Evolutionary conservation across 768 basidiomycete species (phyloP).

Genomic region (Boletus vinaceobasis): DNA sequence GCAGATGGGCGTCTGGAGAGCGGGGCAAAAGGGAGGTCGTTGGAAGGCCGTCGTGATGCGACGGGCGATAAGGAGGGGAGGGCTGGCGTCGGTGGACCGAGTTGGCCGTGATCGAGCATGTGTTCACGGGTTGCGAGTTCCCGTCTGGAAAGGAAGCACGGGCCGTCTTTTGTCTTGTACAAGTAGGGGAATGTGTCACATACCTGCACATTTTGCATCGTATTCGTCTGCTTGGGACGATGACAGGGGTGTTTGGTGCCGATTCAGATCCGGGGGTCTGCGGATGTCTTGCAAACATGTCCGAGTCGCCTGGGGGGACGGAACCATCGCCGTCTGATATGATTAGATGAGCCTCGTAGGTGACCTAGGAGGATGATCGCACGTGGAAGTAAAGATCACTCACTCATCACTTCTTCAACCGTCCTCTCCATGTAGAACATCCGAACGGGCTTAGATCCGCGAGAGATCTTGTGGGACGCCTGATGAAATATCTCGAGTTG

Average conservation of each 20-base stretch:
- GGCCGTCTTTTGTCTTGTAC: background rate
- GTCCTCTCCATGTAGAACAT: slow-evolving; percentile 83
- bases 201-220: slow-evolving; percentile 92
- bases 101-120: slow-evolving; percentile 86
- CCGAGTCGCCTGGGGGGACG: slow-evolving; percentile 42
- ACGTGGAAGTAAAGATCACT: slow-evolving; percentile 26
- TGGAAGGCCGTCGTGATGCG: slow-evolving; percentile 43
- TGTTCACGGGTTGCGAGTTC: slow-evolving; percentile 89
- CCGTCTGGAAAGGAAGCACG: slow-evolving; percentile 37
- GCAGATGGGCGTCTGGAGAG: slow-evolving; percentile 20
- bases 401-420: slow-evolving; percentile 75
- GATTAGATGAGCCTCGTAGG: slow-evolving; percentile 3
- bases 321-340: slow-evolving; percentile 71
- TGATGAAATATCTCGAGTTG: slow-evolving; percentile 81
- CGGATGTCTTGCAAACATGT: slow-evolving; percentile 78
- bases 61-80: slow-evolving; percentile 43
- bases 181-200: slow-evolving; percentile 8
- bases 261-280: slow-evolving; percentile 57
- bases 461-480: slow-evolving; percentile 65
- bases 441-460: slow-evolving; percentile 65
- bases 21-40: slow-evolving; percentile 13
- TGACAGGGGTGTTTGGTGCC: slow-evolving; percentile 54
- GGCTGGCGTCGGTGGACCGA: slow-evolving; percentile 65
- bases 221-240: slow-evolving; percentile 58
- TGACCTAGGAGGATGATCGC: background rate